Percentiles rank a stretch among this genome's conserved stretches.
These are phyloP conservation scores for Flagelloscypha sp. DNA, from an alignment of 768 basidiomycete genomes.

Conservation along the genomic window DNA sequence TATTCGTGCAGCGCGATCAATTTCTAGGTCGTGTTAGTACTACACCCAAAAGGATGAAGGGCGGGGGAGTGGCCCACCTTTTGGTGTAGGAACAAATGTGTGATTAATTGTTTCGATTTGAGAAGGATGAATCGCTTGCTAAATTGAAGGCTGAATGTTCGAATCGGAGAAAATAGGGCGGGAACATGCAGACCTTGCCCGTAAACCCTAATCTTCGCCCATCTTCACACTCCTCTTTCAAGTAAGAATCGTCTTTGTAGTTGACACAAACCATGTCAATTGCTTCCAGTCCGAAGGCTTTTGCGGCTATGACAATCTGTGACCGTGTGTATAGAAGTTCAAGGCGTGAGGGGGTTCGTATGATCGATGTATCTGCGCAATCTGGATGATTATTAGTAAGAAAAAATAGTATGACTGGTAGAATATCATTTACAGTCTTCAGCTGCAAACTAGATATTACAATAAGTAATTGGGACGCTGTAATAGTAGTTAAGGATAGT, in stretches of 20 bases:
- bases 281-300: constrained; percentile 73
- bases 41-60: background rate
- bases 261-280: constrained; percentile 95
- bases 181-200: constrained; percentile 56
- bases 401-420: constrained; percentile 1
- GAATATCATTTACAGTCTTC: constrained; percentile 64
- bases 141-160: constrained; percentile 6
- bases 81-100: constrained; percentile 66
- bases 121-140: constrained; percentile 93
- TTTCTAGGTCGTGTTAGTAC: constrained; percentile 38
- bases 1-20: constrained; percentile 68
- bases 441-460: constrained; percentile 70
- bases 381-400: constrained; percentile 36
- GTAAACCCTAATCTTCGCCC: constrained; percentile 79
- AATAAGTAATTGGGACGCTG: background rate
- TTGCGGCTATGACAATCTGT: constrained; percentile 71
- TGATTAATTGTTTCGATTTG: constrained; percentile 74
- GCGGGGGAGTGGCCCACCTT: constrained; percentile 36
- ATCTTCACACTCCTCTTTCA: constrained; percentile 71
- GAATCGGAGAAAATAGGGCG: constrained; percentile 2
- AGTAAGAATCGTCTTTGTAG: constrained; percentile 62
- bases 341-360: constrained; percentile 61
- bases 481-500: constrained; percentile 18
- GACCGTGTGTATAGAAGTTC: constrained; percentile 84
- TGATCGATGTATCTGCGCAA: constrained; percentile 82